These are phyloP conservation scores for Cyclotella baltica DNA, from an alignment of 108 stramenopile species.

Conservation along the genomic window DNA sequence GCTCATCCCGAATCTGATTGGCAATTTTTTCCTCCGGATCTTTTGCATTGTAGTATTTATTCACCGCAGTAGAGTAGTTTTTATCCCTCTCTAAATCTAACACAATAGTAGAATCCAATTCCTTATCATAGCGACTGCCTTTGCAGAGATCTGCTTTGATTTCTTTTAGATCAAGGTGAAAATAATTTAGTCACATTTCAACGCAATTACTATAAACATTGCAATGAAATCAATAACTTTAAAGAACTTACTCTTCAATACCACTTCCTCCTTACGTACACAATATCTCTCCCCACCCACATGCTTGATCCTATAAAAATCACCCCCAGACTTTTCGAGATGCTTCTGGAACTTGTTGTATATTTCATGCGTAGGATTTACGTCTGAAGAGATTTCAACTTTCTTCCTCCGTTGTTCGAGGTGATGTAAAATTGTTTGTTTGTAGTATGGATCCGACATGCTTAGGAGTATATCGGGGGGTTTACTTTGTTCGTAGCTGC, in stretches of 20 bases:
- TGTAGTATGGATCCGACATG: constrained; percentile 13
- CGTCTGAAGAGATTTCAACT: background rate
- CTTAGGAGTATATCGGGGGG: constrained; percentile 3
- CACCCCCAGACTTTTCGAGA: background rate
- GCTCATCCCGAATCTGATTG: background rate
- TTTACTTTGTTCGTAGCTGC: background rate
- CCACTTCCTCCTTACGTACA: background rate
- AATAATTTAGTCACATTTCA: too few relatives aligned
- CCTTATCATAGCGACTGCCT: background rate
- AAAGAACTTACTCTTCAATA: constrained; percentile 1
- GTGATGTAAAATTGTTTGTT: constrained; percentile 5
- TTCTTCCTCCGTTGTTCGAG: background rate
- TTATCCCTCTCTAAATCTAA: background rate
- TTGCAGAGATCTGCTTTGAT: constrained; percentile 10
- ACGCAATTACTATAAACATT: too few relatives aligned
- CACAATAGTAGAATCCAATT: background rate
- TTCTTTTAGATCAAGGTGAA: too few relatives aligned
- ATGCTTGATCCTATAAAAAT: background rate
- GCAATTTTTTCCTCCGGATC: background rate
- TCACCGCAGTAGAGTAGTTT: background rate
- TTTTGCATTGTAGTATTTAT: background rate
- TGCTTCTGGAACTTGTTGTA: background rate
- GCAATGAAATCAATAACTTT: background rate
- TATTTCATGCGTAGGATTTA: background rate
- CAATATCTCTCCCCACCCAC: background rate